Evolutionary conservation across 176 grass and related monocot species (phyloP), one percentile per base, ranked within the genome.

Genomic region (Areca catechu): DNA sequence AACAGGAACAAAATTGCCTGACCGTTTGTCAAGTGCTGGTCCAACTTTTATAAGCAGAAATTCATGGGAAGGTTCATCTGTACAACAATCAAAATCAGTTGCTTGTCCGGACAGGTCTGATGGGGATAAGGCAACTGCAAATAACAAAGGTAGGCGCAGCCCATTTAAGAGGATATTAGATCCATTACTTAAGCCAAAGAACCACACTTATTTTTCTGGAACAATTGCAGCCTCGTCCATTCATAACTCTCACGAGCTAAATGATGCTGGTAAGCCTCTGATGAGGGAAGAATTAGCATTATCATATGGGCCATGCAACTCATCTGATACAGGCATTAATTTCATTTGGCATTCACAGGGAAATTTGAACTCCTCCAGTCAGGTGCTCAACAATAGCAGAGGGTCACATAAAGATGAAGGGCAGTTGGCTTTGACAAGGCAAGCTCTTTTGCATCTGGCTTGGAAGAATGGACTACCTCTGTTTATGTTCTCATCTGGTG

Each of bases 121-220:
- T 50, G 75, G 65, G 63, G 70, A 89, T 22, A 82, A 74, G 55
- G 77, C 71, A 74, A 28, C 71, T 56, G 77, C 69, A 73, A 85
- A 58, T 62, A 75, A 76, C 60, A 88, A 65, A 82, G 66, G 79
- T 4, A 80, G 86, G 53, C 94, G 82, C 18, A 93, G 88, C 63
- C 94, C 94, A 27, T 67, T 98, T 23, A 89, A 88, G 80, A 92
- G 88, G 56, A 85, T 98, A 81, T 69, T 93, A 18, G 84, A 98
- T 80, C 84, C 94, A 80, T 73, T 98, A 54, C 76, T 98, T 55
- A 93, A 78, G 49, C 72, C 93, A 57, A 88, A 72, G 47, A 78
- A 61, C 58, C 23, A 80, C 70, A 9, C 56, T 17, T 66, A 57
- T 53, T 51, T 60, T 63, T 76, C 78, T 70, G 65, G 66, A 34